Conservation (phyloP, 2,329 filamentous ascomycete species). For the Orbilia quercus region DNA sequence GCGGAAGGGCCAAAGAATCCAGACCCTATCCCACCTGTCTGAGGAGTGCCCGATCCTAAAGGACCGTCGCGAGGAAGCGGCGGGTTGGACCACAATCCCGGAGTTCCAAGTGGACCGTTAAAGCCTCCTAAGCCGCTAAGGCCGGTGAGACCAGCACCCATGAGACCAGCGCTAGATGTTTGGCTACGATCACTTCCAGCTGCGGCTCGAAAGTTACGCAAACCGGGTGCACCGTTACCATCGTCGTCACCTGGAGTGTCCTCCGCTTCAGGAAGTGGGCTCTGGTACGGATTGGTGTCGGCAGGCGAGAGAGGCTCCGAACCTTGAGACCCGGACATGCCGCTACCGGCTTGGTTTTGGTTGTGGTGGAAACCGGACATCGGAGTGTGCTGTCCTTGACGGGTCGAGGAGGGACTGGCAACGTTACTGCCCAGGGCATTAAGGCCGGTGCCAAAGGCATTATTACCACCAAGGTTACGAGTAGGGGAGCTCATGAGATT, state of each 20-base stretch:
- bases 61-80: constrained; percentile 69
- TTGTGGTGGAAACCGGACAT: constrained; percentile 66
- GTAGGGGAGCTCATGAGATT: constrained; percentile 64
- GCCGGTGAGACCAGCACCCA: constrained; percentile 73
- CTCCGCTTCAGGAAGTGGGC: constrained; percentile 79
- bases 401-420: constrained; percentile 70
- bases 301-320: constrained; percentile 86
- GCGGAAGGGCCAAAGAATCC: constrained; percentile 52
- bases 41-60: constrained; percentile 77
- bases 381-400: constrained; percentile 64
- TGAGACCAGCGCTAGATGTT: constrained; percentile 77
- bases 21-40: constrained; percentile 68
- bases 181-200: constrained; percentile 90
- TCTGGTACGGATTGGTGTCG: constrained; percentile 95
- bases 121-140: constrained; percentile 67
- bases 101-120: constrained; percentile 73
- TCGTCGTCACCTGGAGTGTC: constrained; percentile 73
- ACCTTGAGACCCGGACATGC: constrained; percentile 61
- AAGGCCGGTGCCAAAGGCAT: constrained; percentile 72
- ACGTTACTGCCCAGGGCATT: constrained; percentile 70
- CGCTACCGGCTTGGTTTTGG: constrained; percentile 64
- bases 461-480: constrained; percentile 59
- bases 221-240: constrained; percentile 68
- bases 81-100: constrained; percentile 73
- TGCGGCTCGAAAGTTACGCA: constrained; percentile 65